A percentile compares a stretch with the other conserved stretches of the same genome.
Conservation (phyloP, 371 early-diverging fungal species). For the Chytridiales sp. region DNA sequence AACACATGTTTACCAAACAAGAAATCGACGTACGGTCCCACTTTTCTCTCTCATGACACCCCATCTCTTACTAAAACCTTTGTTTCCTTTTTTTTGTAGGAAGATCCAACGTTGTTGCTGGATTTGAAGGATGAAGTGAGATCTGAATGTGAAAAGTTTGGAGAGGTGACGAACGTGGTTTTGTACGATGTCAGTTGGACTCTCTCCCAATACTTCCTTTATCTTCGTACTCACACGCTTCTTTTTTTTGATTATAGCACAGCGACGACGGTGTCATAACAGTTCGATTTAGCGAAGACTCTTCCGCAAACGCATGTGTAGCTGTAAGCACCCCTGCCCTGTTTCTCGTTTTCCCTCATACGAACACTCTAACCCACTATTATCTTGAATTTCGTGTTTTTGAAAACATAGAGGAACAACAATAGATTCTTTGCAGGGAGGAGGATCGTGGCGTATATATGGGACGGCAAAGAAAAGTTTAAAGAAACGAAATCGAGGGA, state of each 20-base stretch:
- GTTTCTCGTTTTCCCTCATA: neutral
- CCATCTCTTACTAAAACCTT: neutral
- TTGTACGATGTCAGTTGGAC: constrained; percentile 78
- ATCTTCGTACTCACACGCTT: neutral
- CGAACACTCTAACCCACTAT: neutral
- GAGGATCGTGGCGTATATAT: constrained; percentile 75
- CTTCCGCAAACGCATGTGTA: constrained; percentile 78
- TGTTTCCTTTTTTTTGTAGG: constrained; percentile 42
- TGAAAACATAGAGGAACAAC: constrained; percentile 72
- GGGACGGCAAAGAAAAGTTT: constrained; percentile 72
- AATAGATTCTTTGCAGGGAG: constrained; percentile 88
- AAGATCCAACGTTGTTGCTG: constrained; percentile 79
- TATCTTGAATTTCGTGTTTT: neutral
- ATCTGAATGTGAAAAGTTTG: constrained; percentile 87
- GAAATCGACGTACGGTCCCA: constrained; percentile 72
- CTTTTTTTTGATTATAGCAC: constrained; percentile 7
- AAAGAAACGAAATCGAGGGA: constrained; percentile 56
- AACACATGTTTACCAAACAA: constrained; percentile 87
- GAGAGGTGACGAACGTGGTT: constrained; percentile 88
- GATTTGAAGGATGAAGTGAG: constrained; percentile 93
- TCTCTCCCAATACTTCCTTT: neutral
- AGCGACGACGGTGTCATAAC: constrained; percentile 82
- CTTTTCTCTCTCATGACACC: neutral
- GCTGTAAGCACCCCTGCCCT: constrained; percentile 48
- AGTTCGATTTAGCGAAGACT: constrained; percentile 80